Conservation (phyloP, 352 stramenopile genomes). For the Phytopythium montanum region DNA sequence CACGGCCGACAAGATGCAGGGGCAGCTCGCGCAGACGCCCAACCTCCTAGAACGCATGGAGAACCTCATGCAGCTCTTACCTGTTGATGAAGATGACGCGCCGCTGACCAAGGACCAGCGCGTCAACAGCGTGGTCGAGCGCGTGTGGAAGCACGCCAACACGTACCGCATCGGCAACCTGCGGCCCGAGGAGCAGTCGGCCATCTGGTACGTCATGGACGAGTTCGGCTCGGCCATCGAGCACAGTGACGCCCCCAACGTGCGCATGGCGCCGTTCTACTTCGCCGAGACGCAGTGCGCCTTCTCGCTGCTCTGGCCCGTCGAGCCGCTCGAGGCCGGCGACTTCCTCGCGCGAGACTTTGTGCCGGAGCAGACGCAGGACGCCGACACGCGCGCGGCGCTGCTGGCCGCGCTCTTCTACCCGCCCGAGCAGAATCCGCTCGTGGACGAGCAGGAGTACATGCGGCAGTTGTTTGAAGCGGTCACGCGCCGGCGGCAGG, state of each 20-base stretch:
- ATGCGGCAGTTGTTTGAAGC: constrained; percentile 24
- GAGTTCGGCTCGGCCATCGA: constrained; percentile 54
- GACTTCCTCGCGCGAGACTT: constrained; percentile 49
- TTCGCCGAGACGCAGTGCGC: constrained; percentile 33
- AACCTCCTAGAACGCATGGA: constrained; percentile 42
- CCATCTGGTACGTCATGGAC: constrained; percentile 64
- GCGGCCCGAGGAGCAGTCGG: constrained; percentile 32
- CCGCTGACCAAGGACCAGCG: constrained; percentile 20
- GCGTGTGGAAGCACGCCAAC: constrained; percentile 46
- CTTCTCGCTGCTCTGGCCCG: constrained; percentile 48
- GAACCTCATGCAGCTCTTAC: constrained; percentile 34
- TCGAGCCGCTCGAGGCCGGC: constrained; percentile 32
- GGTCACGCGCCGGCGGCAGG: constrained; percentile 20
- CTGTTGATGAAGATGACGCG: constrained; percentile 12
- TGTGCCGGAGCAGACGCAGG: constrained; percentile 25
- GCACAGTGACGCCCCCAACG: constrained; percentile 34
- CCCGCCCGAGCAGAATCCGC: constrained; percentile 17
- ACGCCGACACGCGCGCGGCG: constrained; percentile 30
- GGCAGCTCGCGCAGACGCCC: constrained; percentile 28
- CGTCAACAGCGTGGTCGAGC: constrained; percentile 21
- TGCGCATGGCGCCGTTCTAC: constrained; percentile 54
- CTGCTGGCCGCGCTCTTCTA: constrained; percentile 42
- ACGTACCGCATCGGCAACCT: constrained; percentile 44
- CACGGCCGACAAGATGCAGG: constrained; percentile 30
- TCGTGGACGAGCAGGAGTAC: constrained; percentile 19